Percentiles rank a stretch among this genome's conserved stretches.
These are phyloP conservation scores for Gossypium stocksii DNA, from an alignment of 345 rosid species.

Conservation along the genomic window DNA sequence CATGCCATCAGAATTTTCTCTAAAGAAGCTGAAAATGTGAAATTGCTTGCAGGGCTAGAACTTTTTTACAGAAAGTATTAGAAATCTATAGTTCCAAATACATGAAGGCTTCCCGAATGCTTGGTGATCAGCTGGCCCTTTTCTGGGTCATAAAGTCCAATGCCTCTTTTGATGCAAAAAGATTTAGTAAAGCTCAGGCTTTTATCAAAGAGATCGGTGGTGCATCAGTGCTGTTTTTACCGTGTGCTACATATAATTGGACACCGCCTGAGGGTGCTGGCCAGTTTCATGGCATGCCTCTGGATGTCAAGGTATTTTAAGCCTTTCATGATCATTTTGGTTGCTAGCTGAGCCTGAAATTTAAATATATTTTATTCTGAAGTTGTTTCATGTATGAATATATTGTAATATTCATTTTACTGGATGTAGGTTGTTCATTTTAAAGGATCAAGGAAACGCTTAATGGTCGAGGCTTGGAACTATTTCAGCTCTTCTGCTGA, in stretches of 20 bases:
- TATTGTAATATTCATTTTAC: not conserved
- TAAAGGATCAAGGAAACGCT: conserved; percentile 92
- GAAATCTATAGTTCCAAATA: conserved; percentile 63
- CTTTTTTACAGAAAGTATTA: conserved; percentile 56
- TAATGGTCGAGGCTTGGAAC: conserved; percentile 98
- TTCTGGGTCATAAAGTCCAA: conserved; percentile 63
- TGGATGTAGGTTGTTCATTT: conserved; percentile 72
- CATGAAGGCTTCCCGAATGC: conserved; percentile 84
- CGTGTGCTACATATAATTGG: conserved; percentile 84
- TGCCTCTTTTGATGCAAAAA: conserved; percentile 53
- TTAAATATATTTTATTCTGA: not conserved
- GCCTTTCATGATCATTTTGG: not conserved
- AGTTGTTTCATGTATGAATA: not conserved
- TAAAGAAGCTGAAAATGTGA: not conserved
- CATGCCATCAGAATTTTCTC: not conserved
- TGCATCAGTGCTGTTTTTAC: conserved; percentile 69
- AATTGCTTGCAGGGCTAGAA: conserved; percentile 59
- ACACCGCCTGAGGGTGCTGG: conserved; percentile 99
- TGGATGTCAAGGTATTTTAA: conserved; percentile 75
- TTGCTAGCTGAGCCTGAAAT: not conserved
- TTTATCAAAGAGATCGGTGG: conserved; percentile 54
- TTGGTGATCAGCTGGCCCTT: conserved; percentile 91
- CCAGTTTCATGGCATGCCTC: conserved; percentile 96
- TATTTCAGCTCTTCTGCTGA: conserved; percentile 44
- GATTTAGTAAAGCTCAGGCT: conserved; percentile 59